Percentiles rank a stretch among this genome's conserved stretches.
Conservation (phyloP, 768 basidiomycete genomes). For the Lactarius tabidus region DNA sequence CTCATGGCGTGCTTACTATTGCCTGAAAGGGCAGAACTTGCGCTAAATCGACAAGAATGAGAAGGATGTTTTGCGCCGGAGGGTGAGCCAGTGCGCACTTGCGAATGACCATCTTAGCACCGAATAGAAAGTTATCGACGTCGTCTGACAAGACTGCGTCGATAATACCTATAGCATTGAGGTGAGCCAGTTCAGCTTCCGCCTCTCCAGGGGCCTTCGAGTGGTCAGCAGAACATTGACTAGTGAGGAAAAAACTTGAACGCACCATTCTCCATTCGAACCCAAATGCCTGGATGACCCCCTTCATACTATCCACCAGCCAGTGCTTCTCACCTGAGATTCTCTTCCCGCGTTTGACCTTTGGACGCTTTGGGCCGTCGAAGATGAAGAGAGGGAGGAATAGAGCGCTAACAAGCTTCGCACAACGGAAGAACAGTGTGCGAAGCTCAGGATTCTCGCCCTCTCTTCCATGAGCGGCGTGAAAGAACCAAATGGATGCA, state of each 20-base stretch:
- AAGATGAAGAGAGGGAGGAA: too few relatives aligned
- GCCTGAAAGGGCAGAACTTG: too few relatives aligned
- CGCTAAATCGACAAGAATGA: too few relatives aligned
- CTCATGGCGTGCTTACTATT: conserved; percentile 59
- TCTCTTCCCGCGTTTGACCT: conserved; percentile 72
- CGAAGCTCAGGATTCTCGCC: conserved; percentile 87
- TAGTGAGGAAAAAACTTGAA: conserved; percentile 2
- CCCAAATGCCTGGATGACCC: conserved; percentile 73
- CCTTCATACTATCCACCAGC: conserved; percentile 71
- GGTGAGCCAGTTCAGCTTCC: conserved; percentile 89
- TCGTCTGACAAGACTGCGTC: too few relatives aligned
- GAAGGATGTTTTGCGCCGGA: too few relatives aligned
- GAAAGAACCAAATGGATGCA: too few relatives aligned
- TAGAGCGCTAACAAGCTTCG: conserved; percentile 70
- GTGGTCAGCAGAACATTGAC: conserved; percentile 25
- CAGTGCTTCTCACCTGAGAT: conserved; percentile 59
- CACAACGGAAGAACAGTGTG: conserved; percentile 82
- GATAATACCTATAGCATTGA: too few relatives aligned
- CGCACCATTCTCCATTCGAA: too few relatives aligned
- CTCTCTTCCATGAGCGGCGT: conserved; percentile 63
- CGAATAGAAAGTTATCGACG: too few relatives aligned
- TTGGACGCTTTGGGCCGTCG: conserved; percentile 78
- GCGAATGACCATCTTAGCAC: too few relatives aligned
- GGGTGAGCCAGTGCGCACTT: too few relatives aligned
- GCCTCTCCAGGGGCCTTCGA: conserved; percentile 87